A percentile compares a stretch with the other conserved stretches of the same genome.
These are phyloP conservation scores for Ophiostoma montium DNA, from an alignment of 2,329 filamentous ascomycete species.

Conservation along the genomic window DNA sequence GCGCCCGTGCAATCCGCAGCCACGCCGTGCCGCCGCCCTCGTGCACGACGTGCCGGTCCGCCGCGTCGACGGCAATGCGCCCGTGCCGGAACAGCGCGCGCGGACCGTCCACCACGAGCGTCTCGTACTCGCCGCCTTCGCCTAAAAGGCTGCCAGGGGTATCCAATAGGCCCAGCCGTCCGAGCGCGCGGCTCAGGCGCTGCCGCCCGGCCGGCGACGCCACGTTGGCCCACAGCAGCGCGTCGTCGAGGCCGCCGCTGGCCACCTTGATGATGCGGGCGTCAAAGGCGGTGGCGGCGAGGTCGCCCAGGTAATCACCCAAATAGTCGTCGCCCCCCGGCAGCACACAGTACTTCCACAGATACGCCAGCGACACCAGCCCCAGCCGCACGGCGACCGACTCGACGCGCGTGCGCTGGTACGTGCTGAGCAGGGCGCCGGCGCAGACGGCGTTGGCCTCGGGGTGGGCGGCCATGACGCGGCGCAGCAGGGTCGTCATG, in stretches of 20 bases:
- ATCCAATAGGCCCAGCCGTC: slow-evolving; percentile 45
- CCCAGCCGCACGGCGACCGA: slow-evolving; percentile 77
- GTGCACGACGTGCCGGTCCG: slow-evolving; percentile 35
- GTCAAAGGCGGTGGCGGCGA: slow-evolving; percentile 64
- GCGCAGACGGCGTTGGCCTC: slow-evolving; percentile 76
- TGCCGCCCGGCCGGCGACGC: slow-evolving; percentile 37
- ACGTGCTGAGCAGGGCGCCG: slow-evolving; percentile 86
- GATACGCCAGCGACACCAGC: slow-evolving; percentile 66
- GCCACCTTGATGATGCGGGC: slow-evolving; percentile 93
- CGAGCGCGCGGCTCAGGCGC: slow-evolving; percentile 38
- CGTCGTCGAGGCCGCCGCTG: slow-evolving; percentile 72
- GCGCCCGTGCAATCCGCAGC: slow-evolving; percentile 47
- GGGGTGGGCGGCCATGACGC: slow-evolving; percentile 55
- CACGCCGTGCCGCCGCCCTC: slow-evolving; percentile 70
- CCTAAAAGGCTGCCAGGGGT: slow-evolving; percentile 44
- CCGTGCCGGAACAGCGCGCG: slow-evolving; percentile 45
- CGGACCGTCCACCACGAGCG: slow-evolving; percentile 73
- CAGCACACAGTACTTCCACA: slow-evolving; percentile 82
- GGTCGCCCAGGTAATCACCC: slow-evolving; percentile 48
- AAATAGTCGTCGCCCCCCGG: slow-evolving; percentile 29
- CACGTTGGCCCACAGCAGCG: slow-evolving; percentile 69
- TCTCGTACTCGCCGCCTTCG: slow-evolving; percentile 95
- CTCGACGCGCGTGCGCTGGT: slow-evolving; percentile 92
- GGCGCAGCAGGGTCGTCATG: slow-evolving; percentile 58
- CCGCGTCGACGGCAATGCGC: slow-evolving; percentile 47